Conservation (phyloP, 2,329 filamentous ascomycete species). For the Penicillium crustosum region DNA sequence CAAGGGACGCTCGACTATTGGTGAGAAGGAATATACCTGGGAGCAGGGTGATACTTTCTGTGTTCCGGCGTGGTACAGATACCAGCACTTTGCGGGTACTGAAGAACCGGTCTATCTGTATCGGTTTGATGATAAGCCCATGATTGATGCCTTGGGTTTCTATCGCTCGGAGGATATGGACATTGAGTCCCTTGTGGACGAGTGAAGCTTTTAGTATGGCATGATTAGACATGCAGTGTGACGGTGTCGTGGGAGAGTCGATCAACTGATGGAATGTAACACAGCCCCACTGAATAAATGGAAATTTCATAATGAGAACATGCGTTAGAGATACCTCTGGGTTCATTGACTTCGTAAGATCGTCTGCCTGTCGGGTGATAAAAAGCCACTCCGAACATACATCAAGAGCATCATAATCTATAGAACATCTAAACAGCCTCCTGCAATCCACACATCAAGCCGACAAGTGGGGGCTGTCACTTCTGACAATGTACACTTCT, state of each 20-base stretch:
- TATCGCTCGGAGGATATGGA: constrained; percentile 47
- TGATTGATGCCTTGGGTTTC: constrained; percentile 54
- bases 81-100: constrained; percentile 48
- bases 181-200: constrained; percentile 35
- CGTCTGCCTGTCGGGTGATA: background rate
- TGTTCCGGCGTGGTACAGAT: constrained; percentile 54
- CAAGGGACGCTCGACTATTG: constrained; percentile 44
- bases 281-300: background rate
- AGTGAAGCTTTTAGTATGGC: background rate
- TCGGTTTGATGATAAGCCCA: constrained; percentile 56
- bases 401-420: background rate
- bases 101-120: constrained; percentile 50
- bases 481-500: constrained; percentile 60
- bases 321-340: background rate
- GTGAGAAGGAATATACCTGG: constrained; percentile 44
- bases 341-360: constrained; percentile 9
- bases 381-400: background rate
- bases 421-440: background rate
- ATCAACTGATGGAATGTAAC: background rate
- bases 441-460: background rate
- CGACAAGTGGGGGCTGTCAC: constrained; percentile 38
- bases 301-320: background rate
- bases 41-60: constrained; percentile 56
- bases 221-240: background rate
- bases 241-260: background rate